Base-by-base conservation (phyloP, 176 grass and related monocot genomes). In the Puccinellia tenuiflora region DNA sequence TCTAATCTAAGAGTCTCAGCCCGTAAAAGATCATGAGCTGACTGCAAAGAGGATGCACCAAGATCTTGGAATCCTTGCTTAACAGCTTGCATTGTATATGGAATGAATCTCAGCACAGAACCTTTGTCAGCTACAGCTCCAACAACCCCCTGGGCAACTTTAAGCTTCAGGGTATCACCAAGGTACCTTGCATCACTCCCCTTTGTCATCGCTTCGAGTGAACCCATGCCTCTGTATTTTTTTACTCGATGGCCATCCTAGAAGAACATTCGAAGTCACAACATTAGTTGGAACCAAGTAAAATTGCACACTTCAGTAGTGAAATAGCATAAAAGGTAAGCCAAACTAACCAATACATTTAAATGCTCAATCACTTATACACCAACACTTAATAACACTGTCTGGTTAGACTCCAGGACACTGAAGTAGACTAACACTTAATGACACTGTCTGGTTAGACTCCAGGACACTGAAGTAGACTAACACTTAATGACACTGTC, bases 11-110 rank as follows among this genome's bases (percentile, higher is more conserved):
- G 83, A 16, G 90, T 81, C 1, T 99, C 89, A 10, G 77, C 86
- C 47, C 50, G 51, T 79, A 99, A 65, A 40, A 99, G 89, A 82
- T 96, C 86, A 54, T 99, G 96, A 72, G 89, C 93, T 15, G 89
- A 93, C 79, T 79, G 68, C 71, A 99, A 79, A 86, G 96, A 96
- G 50, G 84, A 90, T 78, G 93, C 93, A 48, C 96, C 96, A 54
- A 99, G 87, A 85, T 99, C 96, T 81, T 99, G 96, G 80, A 99
- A 94, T 62, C 96, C 96, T 88, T 96, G 93, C 80, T 94, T 99
- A 53, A 96, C 91, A 57, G 93, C 96, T 87, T 99, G 96, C 91
- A 96, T 96, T 17, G 96, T 99, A 64, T 99, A 99, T 24, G 93
- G 96, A 74, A 96, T 91, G 39, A 99, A 99, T 51, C 88, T 96